Evolutionary conservation across 441 rosid genomes (phyloP).

Genomic region (Cnidoscolus chayamansa): DNA sequence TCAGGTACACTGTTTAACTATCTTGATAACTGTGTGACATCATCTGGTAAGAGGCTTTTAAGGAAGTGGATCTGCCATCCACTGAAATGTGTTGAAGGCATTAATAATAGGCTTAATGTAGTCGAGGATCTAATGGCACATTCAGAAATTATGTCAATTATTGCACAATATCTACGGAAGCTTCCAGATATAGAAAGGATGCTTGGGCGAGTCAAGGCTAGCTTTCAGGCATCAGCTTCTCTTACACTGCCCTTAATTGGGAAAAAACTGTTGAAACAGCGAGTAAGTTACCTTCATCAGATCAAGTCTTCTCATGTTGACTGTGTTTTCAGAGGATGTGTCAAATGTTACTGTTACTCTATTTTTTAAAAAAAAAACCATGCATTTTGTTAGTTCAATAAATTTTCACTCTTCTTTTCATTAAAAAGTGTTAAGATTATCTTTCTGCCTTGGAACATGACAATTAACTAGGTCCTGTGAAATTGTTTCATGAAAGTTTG

Average conservation of each 20-base stretch:
- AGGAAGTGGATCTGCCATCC: slow-evolving; percentile 97
- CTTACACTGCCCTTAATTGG: slow-evolving; percentile 68
- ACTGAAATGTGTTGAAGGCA: slow-evolving; percentile 64
- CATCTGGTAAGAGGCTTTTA: slow-evolving; percentile 81
- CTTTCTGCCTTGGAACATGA: neutral
- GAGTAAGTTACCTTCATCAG: slow-evolving; percentile 41
- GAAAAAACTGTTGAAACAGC: slow-evolving; percentile 64
- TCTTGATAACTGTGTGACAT: slow-evolving; percentile 78
- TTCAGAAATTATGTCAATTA: slow-evolving; percentile 51
- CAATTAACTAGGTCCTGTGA: neutral
- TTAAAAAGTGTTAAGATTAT: neutral
- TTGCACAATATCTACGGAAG: slow-evolving; percentile 60
- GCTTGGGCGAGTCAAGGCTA: slow-evolving; percentile 75
- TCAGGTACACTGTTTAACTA: slow-evolving; percentile 85
- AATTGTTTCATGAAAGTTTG: neutral
- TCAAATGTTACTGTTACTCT: slow-evolving; percentile 2
- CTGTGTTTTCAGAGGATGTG: slow-evolving; percentile 1
- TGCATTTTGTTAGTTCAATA: slow-evolving; percentile 1
- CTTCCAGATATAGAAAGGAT: slow-evolving; percentile 88
- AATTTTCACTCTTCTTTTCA: neutral
- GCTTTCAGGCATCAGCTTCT: slow-evolving; percentile 59
- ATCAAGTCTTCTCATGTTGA: neutral
- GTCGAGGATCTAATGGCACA: slow-evolving; percentile 52
- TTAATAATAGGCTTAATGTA: slow-evolving; percentile 74
- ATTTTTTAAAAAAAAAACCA: neutral